Base-by-base conservation (phyloP, 2,329 filamentous ascomycete genomes). In the Fusarium foetens region DNA sequence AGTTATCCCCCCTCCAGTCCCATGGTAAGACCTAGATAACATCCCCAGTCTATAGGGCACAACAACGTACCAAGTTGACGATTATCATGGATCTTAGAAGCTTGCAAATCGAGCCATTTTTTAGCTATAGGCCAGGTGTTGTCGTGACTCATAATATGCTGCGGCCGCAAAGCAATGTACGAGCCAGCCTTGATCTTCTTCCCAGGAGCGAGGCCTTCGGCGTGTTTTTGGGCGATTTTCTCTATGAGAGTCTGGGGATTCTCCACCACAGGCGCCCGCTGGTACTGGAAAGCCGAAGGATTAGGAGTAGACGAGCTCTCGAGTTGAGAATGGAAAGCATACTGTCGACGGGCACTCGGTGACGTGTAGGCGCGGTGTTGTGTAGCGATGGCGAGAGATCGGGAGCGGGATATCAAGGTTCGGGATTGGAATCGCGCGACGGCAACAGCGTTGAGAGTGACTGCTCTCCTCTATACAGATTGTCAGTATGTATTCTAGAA, bases 191-290 rank as follows among this genome's bases (percentile, higher is more conserved):
- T 88, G 77, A 97, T 93, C 63, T 87, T 85, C 83, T 97, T 97
- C 66, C 90, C 93, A 16, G 89, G 81, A 3, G 93, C 83, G 2
- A 97, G 87, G 14, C 91, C 93, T n/a, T 94, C 86, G 1, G 94
- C 88, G 81, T 97, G 92, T 21, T 87, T 84, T 80, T 98, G 95
- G 0, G 97, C 91, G 66, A 98, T 97, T 86, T 97, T 97, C 81
- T 98, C 95, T 6, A 93, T 96, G 57, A 97, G 83, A 6, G 93
- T 98, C 82, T 97, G 94, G 88, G 5, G 91, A 1, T 73, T 68
- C 39, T 70, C 59, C 7, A 70, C 52, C 6, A 53, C 36, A 3
- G 78, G 60, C 0, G n/a, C 80, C 76, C 74, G 84, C 83, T 58
- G 85, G 80, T 86, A 85, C 60, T 91, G 85, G 66, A 92, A 81